These are phyloP conservation scores for Rostrohypoxylon terebratum DNA, from an alignment of 495 filamentous ascomycete species.

Conservation along the genomic window DNA sequence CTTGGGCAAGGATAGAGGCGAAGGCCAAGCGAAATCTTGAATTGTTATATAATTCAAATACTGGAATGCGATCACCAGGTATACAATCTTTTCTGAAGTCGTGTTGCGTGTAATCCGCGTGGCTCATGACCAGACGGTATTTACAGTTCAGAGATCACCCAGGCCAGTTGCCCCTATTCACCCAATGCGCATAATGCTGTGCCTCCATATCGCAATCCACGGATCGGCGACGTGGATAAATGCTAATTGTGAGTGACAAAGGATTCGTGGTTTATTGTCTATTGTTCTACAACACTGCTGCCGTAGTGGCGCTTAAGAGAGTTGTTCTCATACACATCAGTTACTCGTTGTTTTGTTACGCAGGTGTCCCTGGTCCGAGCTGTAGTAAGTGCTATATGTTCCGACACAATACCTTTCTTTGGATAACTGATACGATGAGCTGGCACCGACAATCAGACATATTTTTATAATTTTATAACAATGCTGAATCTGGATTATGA, in stretches of 20 bases:
- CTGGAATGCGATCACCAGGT: not conserved
- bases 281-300: not conserved
- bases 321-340: not conserved
- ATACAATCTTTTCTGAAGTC: not conserved
- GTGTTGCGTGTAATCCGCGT: not conserved
- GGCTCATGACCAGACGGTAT: not conserved
- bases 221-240: not conserved
- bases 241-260: not conserved
- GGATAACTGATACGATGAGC: not conserved
- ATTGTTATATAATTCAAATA: not conserved
- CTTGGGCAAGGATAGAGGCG: not conserved
- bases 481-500: not conserved
- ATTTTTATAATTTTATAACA: not conserved
- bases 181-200: not conserved
- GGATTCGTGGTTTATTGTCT: not conserved
- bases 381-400: not conserved
- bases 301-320: not conserved
- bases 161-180: constrained; percentile 1
- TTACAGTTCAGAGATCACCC: not conserved
- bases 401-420: not conserved
- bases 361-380: not conserved
- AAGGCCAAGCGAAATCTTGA: not conserved
- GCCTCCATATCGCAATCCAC: not conserved
- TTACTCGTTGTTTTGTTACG: not conserved
- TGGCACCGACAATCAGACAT: not conserved